Evolutionary conservation across 208 protist genomes (phyloP).

Genomic region (Trypanosomatidae sp.): DNA sequence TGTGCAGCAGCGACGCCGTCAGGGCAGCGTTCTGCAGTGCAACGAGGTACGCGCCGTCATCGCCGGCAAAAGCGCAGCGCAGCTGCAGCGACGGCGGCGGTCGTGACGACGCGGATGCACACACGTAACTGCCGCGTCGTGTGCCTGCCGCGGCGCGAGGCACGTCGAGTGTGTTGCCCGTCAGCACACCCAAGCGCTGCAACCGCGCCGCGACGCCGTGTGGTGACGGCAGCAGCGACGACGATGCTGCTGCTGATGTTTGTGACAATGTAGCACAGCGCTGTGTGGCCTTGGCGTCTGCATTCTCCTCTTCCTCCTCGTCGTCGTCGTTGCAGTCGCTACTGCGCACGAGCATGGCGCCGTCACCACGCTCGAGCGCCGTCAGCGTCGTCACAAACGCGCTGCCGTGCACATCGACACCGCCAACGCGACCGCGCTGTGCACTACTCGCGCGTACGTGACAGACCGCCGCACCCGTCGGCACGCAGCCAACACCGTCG

Average conservation of each 20-base stretch:
- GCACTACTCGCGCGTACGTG: slow-evolving; percentile 19
- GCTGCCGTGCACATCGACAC: slow-evolving; percentile 37
- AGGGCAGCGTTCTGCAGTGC: no score
- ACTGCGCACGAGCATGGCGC: neutral
- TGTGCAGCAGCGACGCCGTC: no score
- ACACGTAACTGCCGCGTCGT: no score
- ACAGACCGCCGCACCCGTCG: slow-evolving; percentile 19
- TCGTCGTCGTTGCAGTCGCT: neutral
- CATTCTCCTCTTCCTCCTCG: neutral
- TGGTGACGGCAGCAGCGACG: neutral
- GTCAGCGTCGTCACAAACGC: slow-evolving; percentile 11
- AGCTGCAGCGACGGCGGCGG: no score
- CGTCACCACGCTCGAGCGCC: slow-evolving; percentile 12
- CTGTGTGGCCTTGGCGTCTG: neutral
- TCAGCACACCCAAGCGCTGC: no score
- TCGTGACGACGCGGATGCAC: no score
- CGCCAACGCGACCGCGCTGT: slow-evolving; percentile 17
- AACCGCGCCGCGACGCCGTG: no score
- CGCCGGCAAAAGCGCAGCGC: no score
- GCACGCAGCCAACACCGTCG: slow-evolving; percentile 2
- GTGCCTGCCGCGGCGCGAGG: no score
- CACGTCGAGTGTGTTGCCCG: no score
- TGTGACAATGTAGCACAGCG: neutral
- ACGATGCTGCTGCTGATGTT: neutral
- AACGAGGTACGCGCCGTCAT: no score